Base-by-base conservation (phyloP, 2,329 filamentous ascomycete species). In the Penicillium sp. region DNA sequence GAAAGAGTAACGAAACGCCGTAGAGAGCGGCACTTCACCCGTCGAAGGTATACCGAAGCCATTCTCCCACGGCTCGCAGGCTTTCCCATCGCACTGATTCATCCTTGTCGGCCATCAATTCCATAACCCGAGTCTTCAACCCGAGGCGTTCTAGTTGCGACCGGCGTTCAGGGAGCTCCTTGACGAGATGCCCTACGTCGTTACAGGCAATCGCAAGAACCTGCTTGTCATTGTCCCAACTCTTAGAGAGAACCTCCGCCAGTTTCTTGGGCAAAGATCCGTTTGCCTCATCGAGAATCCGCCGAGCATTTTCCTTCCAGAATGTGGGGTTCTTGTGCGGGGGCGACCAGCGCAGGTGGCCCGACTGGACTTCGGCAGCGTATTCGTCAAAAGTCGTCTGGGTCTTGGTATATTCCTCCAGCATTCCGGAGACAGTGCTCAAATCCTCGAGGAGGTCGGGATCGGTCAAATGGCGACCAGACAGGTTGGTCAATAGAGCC, bases 51-150 rank as follows among this genome's bases (percentile, higher is more conserved):
- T 87, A 87, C 55, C 82, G 76, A 63, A 87, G 66, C 82, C 84
- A 87, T 63, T 85, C 84, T 14, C 84, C 83, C 27, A 96, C 80
- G 11, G 90, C 89, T 57, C 85, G 81, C 70, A 96, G 70, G 67
- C 87, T 93, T 74, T 96, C 90, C 88, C 89, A 96, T 60, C 90
- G 77, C 32, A 96, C 87, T 44, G 81, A 83, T 72, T 95, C 89
- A 58, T 95, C 88, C 43, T 81, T 77, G 60, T 94, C 87, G 57
- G 81, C 83, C 90, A 96, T 96, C 59, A 96, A 74, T 70, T 89
- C 86, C 89, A 96, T 94, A 45, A 95, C 84, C 52, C 87, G 78
- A 13, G 79, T 80, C 78, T 96, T 96, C 48, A 96, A 68, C 0
- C 88, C 88, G 29, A 89, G 67, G 70, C 83, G 89, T 72, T 96